Evolutionary conservation across 768 basidiomycete species (phyloP).

Genomic region (Lyophyllum decastes): DNA sequence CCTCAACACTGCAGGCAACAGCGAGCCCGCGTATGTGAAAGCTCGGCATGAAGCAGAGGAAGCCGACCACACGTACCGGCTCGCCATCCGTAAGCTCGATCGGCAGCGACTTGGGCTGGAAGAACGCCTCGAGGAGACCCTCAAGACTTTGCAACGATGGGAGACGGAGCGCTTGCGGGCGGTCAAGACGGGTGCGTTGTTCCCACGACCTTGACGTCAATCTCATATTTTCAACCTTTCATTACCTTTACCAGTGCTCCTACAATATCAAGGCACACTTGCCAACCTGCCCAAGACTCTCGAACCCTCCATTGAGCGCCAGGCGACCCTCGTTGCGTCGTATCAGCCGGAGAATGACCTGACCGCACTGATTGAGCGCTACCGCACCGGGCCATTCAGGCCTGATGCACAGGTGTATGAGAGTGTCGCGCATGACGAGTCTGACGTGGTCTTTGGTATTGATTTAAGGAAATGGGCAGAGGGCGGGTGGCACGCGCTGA

Average conservation of each 20-base stretch:
- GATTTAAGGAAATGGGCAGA: slow-evolving; percentile 92
- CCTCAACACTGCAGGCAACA: slow-evolving; percentile 46
- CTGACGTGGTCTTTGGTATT: slow-evolving; percentile 88
- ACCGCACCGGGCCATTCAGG: slow-evolving; percentile 91
- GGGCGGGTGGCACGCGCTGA: slow-evolving; percentile 66
- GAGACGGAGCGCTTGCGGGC: slow-evolving; percentile 82
- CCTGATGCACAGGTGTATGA: slow-evolving; percentile 87
- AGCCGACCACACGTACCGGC: slow-evolving; percentile 79
- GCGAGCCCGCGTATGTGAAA: slow-evolving; percentile 69
- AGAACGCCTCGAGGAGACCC: slow-evolving; percentile 80
- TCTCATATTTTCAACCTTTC: slow-evolving; percentile 28
- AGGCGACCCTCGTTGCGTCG: slow-evolving; percentile 74
- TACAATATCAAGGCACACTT: slow-evolving; percentile 85
- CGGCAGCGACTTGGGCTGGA: slow-evolving; percentile 84
- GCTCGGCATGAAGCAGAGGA: slow-evolving; percentile 78
- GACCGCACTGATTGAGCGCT: slow-evolving; percentile 85
- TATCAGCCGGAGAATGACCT: slow-evolving; percentile 90
- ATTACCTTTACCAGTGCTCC: slow-evolving; percentile 51
- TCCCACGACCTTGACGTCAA: too few relatives aligned
- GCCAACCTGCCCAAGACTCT: slow-evolving; percentile 70
- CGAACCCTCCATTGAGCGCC: slow-evolving; percentile 65
- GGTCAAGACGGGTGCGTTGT: slow-evolving; percentile 73
- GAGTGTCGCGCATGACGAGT: slow-evolving; percentile 77
- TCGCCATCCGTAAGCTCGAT: slow-evolving; percentile 81
- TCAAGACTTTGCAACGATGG: slow-evolving; percentile 82